These are phyloP conservation scores for Aspergillus pseudoglaucus DNA, from an alignment of 2,329 filamentous ascomycete species.

Conservation along the genomic window DNA sequence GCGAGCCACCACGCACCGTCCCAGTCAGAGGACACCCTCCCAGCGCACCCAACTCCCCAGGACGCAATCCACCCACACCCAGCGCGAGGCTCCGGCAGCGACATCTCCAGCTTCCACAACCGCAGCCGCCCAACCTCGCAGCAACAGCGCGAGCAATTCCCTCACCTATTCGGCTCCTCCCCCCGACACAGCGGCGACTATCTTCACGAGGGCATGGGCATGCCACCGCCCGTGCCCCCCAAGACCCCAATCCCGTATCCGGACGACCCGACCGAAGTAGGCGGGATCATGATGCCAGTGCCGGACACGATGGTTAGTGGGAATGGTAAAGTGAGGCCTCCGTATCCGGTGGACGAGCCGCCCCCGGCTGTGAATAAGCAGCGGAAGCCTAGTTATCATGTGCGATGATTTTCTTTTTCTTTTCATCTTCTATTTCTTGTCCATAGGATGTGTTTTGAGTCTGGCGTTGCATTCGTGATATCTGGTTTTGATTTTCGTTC, in stretches of 20 bases:
- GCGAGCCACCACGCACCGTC: conserved; percentile 8
- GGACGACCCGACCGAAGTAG: conserved; percentile 20
- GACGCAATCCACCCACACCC: conserved; percentile 18
- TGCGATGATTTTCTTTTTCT: conserved; percentile 32
- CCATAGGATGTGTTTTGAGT: too few species aligned
- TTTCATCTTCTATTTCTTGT: conserved; percentile 4
- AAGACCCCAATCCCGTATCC: conserved; percentile 65
- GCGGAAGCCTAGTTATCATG: conserved; percentile 69
- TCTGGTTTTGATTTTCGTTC: too few species aligned
- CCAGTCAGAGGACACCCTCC: conserved; percentile 25
- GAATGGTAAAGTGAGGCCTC: conserved; percentile 43
- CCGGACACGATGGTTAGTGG: conserved; percentile 26
- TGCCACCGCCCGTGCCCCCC: conserved; percentile 65
- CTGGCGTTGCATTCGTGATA: too few species aligned
- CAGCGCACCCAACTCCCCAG: conserved; percentile 23
- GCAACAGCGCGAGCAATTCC: conserved; percentile 7
- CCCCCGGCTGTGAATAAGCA: conserved; percentile 81
- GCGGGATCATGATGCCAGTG: conserved; percentile 29
- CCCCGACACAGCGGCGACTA: conserved; percentile 32
- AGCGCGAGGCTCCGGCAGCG: conserved; percentile 20
- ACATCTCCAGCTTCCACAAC: conserved; percentile 28
- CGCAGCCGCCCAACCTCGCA: conserved; percentile 24
- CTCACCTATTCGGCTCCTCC: conserved; percentile 10
- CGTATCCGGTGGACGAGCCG: conserved; percentile 75
- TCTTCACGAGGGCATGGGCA: conserved; percentile 15